phyloP scores from a whole-genome alignment of 2,329 filamentous ascomycete genomes.

The Pseudogymnoascus sp. region DNA sequence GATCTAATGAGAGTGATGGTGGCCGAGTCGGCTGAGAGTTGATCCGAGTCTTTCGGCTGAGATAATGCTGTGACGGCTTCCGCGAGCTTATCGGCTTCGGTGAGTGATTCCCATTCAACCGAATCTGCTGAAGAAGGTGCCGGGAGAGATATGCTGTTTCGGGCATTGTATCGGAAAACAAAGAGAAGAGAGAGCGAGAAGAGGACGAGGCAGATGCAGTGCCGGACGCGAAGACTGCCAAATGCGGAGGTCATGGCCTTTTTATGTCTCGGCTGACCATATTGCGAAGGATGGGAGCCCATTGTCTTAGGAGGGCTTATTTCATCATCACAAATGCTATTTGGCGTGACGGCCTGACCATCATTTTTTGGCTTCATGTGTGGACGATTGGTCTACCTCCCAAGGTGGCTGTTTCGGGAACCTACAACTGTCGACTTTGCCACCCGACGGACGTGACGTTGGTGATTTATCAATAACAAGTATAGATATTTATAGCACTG shows the following conservation, averaged over 20 bases:
- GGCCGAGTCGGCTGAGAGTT: neutral
- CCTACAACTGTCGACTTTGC: neutral
- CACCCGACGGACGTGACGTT: neutral
- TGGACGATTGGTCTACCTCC: neutral
- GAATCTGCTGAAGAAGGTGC: neutral
- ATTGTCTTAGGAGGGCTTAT: neutral
- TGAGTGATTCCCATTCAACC: neutral
- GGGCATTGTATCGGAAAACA: neutral
- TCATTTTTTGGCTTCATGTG: neutral
- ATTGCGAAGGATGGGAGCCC: neutral
- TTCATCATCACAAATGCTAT: neutral
- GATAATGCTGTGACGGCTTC: neutral
- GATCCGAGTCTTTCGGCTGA: neutral
- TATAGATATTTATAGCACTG: neutral
- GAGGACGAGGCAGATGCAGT: neutral
- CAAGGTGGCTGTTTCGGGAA: neutral
- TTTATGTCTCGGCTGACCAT: neutral
- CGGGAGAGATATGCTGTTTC: neutral
- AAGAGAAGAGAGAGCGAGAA: constrained; percentile 2
- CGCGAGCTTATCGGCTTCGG: neutral
- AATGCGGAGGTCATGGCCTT: neutral
- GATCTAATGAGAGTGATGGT: neutral
- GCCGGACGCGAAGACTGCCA: neutral
- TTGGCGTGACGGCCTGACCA: neutral
- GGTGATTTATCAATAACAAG: neutral